Conservation (phyloP, 495 filamentous ascomycete genomes). For the Aspergillus incahuasiensis region DNA sequence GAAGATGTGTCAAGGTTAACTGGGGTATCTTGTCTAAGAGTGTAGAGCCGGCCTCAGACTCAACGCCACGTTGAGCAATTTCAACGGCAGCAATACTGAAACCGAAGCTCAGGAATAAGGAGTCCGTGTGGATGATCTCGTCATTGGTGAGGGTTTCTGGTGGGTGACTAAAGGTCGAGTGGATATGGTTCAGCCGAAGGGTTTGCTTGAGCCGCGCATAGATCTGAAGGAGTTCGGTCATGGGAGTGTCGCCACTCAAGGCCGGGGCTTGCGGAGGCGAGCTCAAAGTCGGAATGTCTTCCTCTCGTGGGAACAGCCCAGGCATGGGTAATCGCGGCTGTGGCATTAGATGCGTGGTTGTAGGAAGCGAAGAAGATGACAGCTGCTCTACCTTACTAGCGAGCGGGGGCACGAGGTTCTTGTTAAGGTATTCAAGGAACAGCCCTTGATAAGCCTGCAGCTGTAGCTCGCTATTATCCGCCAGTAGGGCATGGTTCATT, state of each 20-base stretch:
- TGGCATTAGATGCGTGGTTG: constrained; percentile 26
- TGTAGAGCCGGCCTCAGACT: constrained; percentile 67
- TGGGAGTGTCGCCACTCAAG: constrained; percentile 36
- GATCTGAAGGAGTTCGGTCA: constrained; percentile 71
- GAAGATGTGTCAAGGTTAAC: constrained; percentile 78
- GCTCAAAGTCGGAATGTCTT: constrained; percentile 29
- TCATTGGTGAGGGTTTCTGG: constrained; percentile 36
- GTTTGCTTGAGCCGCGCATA: constrained; percentile 80
- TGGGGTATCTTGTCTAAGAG: constrained; percentile 82
- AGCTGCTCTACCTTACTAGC: constrained; percentile 53
- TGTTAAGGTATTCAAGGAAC: constrained; percentile 60
- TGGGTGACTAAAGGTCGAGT: constrained; percentile 42
- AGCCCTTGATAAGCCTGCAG: constrained; percentile 47
- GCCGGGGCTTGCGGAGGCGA: constrained; percentile 32
- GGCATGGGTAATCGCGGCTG: constrained; percentile 43
- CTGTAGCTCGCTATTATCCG: constrained; percentile 36
- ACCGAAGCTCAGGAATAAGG: constrained; percentile 68
- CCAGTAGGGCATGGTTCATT: constrained; percentile 35
- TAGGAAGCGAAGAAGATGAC: constrained; percentile 27
- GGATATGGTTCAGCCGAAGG: constrained; percentile 64
- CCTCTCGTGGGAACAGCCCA: constrained; percentile 39
- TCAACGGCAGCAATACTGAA: constrained; percentile 88
- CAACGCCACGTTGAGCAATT: constrained; percentile 85
- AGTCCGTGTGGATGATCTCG: constrained; percentile 59
- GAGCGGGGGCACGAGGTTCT: constrained; percentile 56